A percentile compares a stretch with the other conserved stretches of the same genome.
phyloP scores from a whole-genome alignment of 2,329 filamentous ascomycete species.

The Aspergillus alliaceus region DNA sequence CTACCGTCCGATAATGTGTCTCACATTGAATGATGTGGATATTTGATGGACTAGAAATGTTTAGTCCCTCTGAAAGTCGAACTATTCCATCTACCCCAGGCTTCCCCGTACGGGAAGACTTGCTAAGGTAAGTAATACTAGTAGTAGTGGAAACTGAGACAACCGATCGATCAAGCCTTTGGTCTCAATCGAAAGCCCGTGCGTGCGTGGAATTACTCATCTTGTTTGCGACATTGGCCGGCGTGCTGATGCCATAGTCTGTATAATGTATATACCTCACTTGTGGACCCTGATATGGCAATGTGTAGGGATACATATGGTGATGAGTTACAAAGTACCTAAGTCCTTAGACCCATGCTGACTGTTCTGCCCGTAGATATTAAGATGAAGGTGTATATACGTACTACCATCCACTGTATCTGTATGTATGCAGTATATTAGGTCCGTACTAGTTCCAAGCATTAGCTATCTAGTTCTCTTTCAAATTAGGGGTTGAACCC shows the following conservation, averaged over 20 bases:
- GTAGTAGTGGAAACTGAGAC: too few species aligned
- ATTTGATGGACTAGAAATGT: neutral
- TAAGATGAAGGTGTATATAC: too few species aligned
- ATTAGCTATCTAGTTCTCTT: neutral
- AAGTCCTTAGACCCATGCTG: too few species aligned
- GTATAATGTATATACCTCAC: too few species aligned
- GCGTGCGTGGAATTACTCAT: neutral
- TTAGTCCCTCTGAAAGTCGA: neutral
- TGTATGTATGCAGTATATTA: too few species aligned
- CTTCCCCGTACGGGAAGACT: neutral
- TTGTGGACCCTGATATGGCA: too few species aligned
- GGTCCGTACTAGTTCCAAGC: neutral
- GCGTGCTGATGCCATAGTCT: too few species aligned
- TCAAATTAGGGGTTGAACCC: neutral
- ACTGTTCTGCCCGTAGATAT: too few species aligned
- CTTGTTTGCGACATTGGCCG: neutral
- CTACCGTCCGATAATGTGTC: neutral
- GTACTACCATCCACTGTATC: too few species aligned
- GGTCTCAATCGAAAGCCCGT: neutral
- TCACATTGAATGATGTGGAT: neutral
- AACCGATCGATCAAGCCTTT: too few species aligned
- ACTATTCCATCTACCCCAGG: neutral
- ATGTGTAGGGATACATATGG: too few species aligned
- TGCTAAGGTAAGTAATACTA: neutral
- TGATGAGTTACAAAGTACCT: too few species aligned